Percentiles rank a stretch among this genome's conserved stretches.
Evolutionary conservation across 1,284 basidiomycete genomes (phyloP).

Genomic region (Ustilago loliicola): DNA sequence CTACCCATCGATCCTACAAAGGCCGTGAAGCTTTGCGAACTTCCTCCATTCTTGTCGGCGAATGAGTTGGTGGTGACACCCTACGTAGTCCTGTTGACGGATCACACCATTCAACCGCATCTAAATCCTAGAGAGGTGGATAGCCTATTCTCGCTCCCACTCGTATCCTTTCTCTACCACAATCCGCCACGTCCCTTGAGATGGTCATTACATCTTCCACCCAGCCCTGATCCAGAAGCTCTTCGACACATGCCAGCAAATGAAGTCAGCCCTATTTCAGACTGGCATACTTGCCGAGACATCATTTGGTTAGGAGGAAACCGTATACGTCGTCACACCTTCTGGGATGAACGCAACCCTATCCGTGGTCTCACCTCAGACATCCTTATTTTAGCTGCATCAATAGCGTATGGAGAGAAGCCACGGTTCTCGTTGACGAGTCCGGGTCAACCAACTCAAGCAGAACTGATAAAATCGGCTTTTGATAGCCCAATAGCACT

Average conservation of each 20-base stretch:
- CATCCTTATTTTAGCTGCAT: conserved; percentile 63
- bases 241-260: conserved; percentile 47
- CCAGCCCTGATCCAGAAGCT: conserved; percentile 35
- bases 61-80: conserved; percentile 69
- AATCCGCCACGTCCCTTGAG: conserved; percentile 43
- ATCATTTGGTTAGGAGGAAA: conserved; percentile 60
- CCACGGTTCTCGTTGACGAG: conserved; percentile 41
- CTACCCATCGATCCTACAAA: conserved; percentile 51
- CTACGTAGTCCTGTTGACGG: conserved; percentile 59
- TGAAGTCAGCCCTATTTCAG: conserved; percentile 56
- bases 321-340: conserved; percentile 59
- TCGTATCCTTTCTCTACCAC: conserved; percentile 63
- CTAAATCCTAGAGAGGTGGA: conserved; percentile 64
- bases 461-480: conserved; percentile 54
- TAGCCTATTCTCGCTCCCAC: conserved; percentile 58
- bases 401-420: conserved; percentile 47
- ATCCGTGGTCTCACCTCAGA: conserved; percentile 64
- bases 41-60: conserved; percentile 63
- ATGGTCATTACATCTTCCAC: conserved; percentile 34
- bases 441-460: conserved; percentile 49
- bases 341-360: conserved; percentile 66
- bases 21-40: conserved; percentile 58
- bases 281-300: conserved; percentile 67
- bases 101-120: conserved; percentile 45
- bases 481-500: conserved; percentile 59